phyloP scores from a whole-genome alignment of 352 stramenopile species.

The Elongisporangium prolatum region DNA sequence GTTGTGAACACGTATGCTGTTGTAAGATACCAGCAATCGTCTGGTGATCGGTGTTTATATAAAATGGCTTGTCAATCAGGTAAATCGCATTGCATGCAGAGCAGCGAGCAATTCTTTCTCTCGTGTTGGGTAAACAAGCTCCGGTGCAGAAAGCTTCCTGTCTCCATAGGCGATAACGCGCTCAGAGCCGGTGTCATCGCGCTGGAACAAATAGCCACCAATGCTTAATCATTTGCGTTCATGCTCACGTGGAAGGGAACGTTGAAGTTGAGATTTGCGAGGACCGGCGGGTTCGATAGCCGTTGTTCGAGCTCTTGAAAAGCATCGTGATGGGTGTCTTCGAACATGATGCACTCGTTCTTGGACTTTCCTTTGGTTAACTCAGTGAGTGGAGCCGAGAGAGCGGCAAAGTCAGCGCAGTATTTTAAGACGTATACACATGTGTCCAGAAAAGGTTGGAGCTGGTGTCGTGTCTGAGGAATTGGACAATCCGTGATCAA shows the following conservation, averaged over 20 bases:
- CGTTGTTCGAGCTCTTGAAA: too few species aligned
- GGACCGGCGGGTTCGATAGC: too few species aligned
- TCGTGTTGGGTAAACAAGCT: constrained; percentile 8
- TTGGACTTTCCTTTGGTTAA: too few species aligned
- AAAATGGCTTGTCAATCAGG: constrained; percentile 10
- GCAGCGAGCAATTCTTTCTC: constrained; percentile 14
- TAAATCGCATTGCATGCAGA: constrained; percentile 12
- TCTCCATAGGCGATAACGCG: constrained; percentile 11
- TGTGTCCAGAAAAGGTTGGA: too few species aligned
- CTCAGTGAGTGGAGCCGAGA: too few species aligned
- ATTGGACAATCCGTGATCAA: too few species aligned
- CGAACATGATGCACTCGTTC: too few species aligned
- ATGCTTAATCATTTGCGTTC: constrained; percentile 11
- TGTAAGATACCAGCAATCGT: constrained; percentile 5
- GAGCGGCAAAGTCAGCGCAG: too few species aligned
- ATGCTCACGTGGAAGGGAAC: constrained; percentile 6
- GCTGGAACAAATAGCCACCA: constrained; percentile 13
- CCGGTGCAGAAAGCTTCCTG: constrained; percentile 3
- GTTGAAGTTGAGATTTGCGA: constrained; percentile 5
- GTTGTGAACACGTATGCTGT: constrained; percentile 8
- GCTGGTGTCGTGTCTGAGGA: too few species aligned
- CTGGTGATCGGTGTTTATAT: constrained; percentile 10
- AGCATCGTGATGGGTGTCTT: too few species aligned
- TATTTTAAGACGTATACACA: too few species aligned
- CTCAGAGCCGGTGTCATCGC: neutral